phyloP scores from a whole-genome alignment of 768 basidiomycete species.

The Neoboletus subvelutipes region DNA sequence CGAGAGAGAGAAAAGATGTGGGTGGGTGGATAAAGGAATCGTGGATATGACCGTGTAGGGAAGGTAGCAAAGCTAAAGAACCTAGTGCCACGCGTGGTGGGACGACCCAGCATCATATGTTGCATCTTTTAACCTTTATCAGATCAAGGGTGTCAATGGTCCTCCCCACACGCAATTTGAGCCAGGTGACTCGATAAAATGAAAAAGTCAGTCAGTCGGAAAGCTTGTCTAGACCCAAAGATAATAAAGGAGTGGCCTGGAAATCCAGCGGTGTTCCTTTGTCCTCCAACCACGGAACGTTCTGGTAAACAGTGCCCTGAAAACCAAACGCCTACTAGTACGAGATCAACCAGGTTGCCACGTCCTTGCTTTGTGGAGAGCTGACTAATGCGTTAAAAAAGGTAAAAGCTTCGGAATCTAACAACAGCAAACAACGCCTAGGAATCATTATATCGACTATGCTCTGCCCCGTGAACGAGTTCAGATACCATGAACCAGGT shows the following conservation, averaged over 20 bases:
- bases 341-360: too few species aligned
- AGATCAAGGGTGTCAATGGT: conserved; percentile 34
- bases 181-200: conserved; percentile 12
- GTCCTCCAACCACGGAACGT: background rate
- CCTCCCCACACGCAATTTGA: conserved; percentile 17
- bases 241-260: background rate
- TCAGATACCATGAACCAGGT: conserved; percentile 31
- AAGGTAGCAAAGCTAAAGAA: conserved; percentile 20
- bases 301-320: background rate
- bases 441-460: background rate
- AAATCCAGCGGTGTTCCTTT: conserved; percentile 8
- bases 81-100: conserved; percentile 21
- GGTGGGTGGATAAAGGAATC: conserved; percentile 4
- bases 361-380: background rate
- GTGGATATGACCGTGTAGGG: conserved; percentile 10
- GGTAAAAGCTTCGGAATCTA: conserved; percentile 27
- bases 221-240: conserved; percentile 4
- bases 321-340: background rate
- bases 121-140: conserved; percentile 26
- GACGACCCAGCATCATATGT: conserved; percentile 15
- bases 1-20: background rate
- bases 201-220: conserved; percentile 5
- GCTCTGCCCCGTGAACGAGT: background rate
- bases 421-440: conserved; percentile 29
- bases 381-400: conserved; percentile 10